These are phyloP conservation scores for Laburnicola sp. DNA, from an alignment of 2,329 filamentous ascomycete genomes.

Conservation along the genomic window DNA sequence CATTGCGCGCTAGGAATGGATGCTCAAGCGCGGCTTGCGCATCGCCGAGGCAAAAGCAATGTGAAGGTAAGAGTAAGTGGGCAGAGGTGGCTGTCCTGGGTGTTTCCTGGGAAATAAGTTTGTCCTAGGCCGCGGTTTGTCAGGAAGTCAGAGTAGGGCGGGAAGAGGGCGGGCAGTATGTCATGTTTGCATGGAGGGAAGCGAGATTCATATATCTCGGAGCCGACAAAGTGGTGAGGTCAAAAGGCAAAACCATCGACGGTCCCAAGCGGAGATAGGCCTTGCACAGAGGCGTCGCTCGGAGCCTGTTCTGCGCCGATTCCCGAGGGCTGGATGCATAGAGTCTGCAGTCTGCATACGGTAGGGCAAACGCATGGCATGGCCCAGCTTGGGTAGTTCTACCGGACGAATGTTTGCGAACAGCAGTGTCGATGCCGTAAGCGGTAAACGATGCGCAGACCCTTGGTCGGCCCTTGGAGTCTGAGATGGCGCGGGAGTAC, in stretches of 20 bases:
- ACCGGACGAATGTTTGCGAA: no score
- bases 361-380: no score
- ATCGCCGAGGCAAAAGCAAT: neutral
- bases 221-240: constrained; percentile 6
- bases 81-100: no score
- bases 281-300: neutral
- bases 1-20: constrained; percentile 11
- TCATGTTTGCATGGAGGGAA: neutral
- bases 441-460: no score
- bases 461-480: no score
- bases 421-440: no score
- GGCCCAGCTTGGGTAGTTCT: no score
- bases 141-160: neutral
- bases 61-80: no score
- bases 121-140: no score
- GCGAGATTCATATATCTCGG: constrained; percentile 6
- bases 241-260: neutral
- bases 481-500: no score
- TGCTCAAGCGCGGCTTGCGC: neutral
- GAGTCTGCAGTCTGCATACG: no score
- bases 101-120: no score
- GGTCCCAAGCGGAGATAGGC: constrained; percentile 4
- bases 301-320: constrained; percentile 5
- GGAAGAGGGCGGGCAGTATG: neutral
- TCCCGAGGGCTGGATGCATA: neutral